Base-by-base conservation (phyloP, 2,329 filamentous ascomycete genomes). In the Aspergillus pseudoterreus region DNA sequence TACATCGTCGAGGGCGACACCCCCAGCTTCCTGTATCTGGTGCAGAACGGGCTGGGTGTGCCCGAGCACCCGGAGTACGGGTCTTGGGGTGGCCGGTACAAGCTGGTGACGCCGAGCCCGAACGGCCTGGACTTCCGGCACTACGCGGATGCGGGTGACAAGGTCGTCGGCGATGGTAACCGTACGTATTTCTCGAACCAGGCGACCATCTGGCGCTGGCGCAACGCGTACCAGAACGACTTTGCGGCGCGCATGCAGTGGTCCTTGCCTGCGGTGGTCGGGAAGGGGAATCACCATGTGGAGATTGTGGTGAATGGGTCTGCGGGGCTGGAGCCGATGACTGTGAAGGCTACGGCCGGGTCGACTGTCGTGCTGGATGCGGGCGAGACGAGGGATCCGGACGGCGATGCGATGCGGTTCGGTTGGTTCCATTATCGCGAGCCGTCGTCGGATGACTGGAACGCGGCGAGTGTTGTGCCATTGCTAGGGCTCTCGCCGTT, bases 1-100 rank as follows among this genome's bases (percentile, higher is more conserved):
- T 82, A 72, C 56, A 80, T 81, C 49, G 71, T 75, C 19, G 81
- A 84, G 60, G 78, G 74, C n/a, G 74, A 77, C 47, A 75, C 74
- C 1, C 74, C 72, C 2, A 68, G 70, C 0, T 73, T 75, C 52
- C 53, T 76, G 4, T 70, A 66, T 43, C 60, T 74, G 1, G 69
- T 76, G 21, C 71, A 71, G 45, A 77, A 76, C 51, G 73, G 75
- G 0, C 63, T 77, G 2, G 66, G 67, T 4, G 58, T 63, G 6
- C 64, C 69, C 1, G 67, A 74, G 21, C 57, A 69, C 15, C 73
- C 72, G 0, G 64, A 71, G 17, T 76, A 68, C 61, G 74, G 75
- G 53, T 66, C 50, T 2, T 76, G 74, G 73, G 75, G 73, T 22
- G 75, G 74, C 1, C 60, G 74, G 6, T 75, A 75, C 57, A 50